These are phyloP conservation scores for Grigorovia transvaalensis DNA, from an alignment of 805 yeast species.

Conservation along the genomic window DNA sequence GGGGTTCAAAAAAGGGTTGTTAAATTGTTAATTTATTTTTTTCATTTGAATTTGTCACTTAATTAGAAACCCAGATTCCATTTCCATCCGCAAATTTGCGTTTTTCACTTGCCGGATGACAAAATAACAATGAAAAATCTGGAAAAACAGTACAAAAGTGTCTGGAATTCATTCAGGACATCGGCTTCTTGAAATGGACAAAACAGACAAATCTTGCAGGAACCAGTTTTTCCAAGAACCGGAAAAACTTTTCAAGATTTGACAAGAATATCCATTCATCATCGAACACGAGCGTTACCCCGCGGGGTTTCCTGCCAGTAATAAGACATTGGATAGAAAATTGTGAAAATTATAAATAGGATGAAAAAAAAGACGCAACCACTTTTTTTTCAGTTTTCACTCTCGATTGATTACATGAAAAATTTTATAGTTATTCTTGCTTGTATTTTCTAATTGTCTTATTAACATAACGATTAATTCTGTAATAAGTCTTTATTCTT, in stretches of 20 bases:
- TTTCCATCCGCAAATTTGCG: too few relatives aligned
- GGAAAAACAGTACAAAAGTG: background rate
- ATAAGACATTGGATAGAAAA: background rate
- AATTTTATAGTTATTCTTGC: background rate
- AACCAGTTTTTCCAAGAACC: background rate
- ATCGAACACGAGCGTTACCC: background rate
- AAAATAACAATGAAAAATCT: background rate
- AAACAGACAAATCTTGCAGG: background rate
- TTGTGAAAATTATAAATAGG: background rate
- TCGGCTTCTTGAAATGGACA: background rate
- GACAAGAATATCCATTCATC: background rate
- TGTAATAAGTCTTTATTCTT: background rate
- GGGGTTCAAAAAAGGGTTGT: background rate
- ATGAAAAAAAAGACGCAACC: background rate
- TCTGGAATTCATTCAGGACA: background rate
- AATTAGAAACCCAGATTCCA: too few relatives aligned
- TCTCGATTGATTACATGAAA: background rate
- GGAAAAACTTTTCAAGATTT: background rate
- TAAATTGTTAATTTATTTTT: too few relatives aligned
- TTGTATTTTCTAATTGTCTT: background rate
- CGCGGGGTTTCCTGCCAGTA: background rate
- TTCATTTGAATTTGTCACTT: too few relatives aligned
- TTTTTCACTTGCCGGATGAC: too few relatives aligned
- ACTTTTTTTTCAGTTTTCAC: background rate
- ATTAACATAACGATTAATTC: background rate